Percentiles rank a stretch among this genome's conserved stretches.
These are phyloP conservation scores for Citrus maxima DNA, from an alignment of 345 rosid species.

Conservation along the genomic window DNA sequence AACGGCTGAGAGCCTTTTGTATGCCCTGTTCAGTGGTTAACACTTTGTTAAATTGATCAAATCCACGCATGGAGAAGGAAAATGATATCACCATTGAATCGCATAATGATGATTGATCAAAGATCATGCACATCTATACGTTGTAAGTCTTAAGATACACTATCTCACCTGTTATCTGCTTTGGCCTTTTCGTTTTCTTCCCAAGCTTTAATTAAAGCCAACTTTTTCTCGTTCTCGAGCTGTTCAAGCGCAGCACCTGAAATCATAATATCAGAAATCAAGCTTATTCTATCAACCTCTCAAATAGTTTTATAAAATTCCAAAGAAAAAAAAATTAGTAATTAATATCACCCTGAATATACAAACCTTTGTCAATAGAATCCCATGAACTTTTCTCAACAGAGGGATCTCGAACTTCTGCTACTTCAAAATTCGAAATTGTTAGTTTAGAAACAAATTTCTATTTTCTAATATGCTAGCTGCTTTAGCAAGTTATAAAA, in stretches of 20 bases:
- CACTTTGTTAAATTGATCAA: not conserved
- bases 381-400: conserved; percentile 5
- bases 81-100: too few relatives aligned
- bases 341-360: not conserved
- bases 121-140: too few relatives aligned
- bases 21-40: conserved; percentile 41
- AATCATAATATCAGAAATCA: not conserved
- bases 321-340: not conserved
- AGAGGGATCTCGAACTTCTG: conserved; percentile 20
- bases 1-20: conserved; percentile 45
- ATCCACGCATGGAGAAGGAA: not conserved
- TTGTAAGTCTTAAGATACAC: not conserved
- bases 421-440: conserved; percentile 6
- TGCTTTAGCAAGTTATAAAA: too few relatives aligned
- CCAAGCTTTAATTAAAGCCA: conserved; percentile 75
- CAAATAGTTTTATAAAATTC: not conserved
- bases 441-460: not conserved
- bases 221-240: conserved; percentile 56
- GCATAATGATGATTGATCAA: not conserved
- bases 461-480: not conserved
- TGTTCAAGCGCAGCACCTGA: conserved; percentile 46
- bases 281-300: not conserved
- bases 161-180: conserved; percentile 67
- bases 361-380: conserved; percentile 26
- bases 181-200: conserved; percentile 82